phyloP scores from a whole-genome alignment of 192 early-diverging fungal genomes.

The Gigaspora rosea region DNA sequence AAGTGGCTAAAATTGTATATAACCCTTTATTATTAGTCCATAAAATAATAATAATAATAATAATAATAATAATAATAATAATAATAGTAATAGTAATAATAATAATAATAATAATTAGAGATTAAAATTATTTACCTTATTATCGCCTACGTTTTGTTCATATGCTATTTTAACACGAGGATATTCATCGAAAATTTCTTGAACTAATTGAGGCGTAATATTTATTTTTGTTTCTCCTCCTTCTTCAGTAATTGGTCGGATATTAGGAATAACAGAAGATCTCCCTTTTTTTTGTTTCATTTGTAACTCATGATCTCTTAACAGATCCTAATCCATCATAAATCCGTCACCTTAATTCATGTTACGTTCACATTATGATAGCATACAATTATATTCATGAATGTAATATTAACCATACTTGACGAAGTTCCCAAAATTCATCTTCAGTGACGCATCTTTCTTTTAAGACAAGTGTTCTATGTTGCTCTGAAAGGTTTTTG shows the following conservation, averaged over 20 bases:
- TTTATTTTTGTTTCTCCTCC: constrained; percentile 81
- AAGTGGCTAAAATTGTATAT: too few relatives aligned
- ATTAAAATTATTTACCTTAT: neutral
- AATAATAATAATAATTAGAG: too few relatives aligned
- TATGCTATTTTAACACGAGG: constrained; percentile 62
- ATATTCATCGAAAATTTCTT: constrained; percentile 87
- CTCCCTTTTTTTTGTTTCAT: constrained; percentile 79
- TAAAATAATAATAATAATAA: too few relatives aligned
- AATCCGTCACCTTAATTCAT: neutral
- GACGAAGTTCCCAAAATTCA: constrained; percentile 91
- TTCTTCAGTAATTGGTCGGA: constrained; percentile 66
- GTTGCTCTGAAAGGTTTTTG: constrained; percentile 7
- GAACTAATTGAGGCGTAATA: constrained; percentile 86
- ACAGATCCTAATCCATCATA: constrained; percentile 46
- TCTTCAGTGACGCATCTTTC: constrained; percentile 60
- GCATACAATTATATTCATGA: constrained; percentile 26
- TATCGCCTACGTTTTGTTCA: constrained; percentile 1
- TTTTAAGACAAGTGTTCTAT: constrained; percentile 15
- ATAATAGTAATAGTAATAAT: too few relatives aligned
- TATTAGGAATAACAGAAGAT: constrained; percentile 70
- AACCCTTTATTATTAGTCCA: too few relatives aligned
- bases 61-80: too few relatives aligned
- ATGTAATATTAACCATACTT: constrained; percentile 45
- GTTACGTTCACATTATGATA: neutral
- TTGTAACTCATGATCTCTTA: constrained; percentile 67